These are phyloP conservation scores for Penicillium sp. DNA, from an alignment of 2,329 filamentous ascomycete genomes.

Conservation along the genomic window DNA sequence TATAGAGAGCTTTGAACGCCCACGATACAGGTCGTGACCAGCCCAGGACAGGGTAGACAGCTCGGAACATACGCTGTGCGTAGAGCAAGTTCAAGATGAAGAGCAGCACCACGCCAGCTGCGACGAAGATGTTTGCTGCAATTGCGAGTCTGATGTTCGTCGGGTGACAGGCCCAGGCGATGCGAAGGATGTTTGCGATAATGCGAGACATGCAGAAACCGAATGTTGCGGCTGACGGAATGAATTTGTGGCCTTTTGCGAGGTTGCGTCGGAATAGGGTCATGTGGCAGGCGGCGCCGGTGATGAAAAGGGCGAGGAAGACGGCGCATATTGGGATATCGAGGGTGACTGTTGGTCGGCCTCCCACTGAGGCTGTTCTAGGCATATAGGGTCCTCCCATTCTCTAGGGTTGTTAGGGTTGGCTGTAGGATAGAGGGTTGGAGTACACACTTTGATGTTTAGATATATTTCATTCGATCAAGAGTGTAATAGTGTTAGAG, in stretches of 20 bases:
- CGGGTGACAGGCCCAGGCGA: slow-evolving; percentile 46
- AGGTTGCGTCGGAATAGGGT: slow-evolving; percentile 39
- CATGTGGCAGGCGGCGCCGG: slow-evolving; percentile 39
- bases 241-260: slow-evolving; percentile 41
- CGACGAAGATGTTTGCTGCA: slow-evolving; percentile 59
- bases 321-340: slow-evolving; percentile 59
- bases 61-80: slow-evolving; percentile 64
- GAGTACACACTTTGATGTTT: background rate
- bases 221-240: slow-evolving; percentile 39
- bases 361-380: slow-evolving; percentile 27
- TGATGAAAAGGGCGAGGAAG: slow-evolving; percentile 47
- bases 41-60: slow-evolving; percentile 60
- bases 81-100: slow-evolving; percentile 73
- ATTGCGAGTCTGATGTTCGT: slow-evolving; percentile 44
- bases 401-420: background rate
- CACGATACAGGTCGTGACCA: slow-evolving; percentile 52
- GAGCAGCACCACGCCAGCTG: slow-evolving; percentile 64
- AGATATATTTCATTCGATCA: background rate
- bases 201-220: slow-evolving; percentile 47
- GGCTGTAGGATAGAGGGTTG: too few species aligned
- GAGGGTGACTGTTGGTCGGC: slow-evolving; percentile 47
- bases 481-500: background rate
- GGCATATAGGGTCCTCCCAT: slow-evolving; percentile 27
- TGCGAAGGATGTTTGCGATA: slow-evolving; percentile 43
- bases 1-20: slow-evolving; percentile 52